These are phyloP conservation scores for Dujonia santamariae DNA, from an alignment of 1,139 yeast species.

Conservation along the genomic window DNA sequence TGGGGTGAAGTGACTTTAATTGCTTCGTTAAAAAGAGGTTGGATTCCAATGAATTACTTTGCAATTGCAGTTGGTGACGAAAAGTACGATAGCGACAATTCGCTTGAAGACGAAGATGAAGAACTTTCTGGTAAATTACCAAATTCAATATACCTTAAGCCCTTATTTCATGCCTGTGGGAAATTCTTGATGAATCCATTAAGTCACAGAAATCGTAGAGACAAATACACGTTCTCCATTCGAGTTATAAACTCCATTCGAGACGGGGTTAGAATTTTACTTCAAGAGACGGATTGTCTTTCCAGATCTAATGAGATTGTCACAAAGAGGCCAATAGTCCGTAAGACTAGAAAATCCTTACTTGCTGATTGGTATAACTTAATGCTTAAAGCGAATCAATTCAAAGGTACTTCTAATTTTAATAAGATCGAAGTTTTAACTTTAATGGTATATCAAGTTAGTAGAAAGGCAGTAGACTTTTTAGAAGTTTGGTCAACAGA, in stretches of 20 bases:
- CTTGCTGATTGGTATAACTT: constrained; percentile 90
- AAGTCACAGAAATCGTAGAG: constrained; percentile 41
- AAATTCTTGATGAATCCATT: constrained; percentile 71
- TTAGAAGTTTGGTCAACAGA: constrained; percentile 75
- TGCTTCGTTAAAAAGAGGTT: constrained; percentile 74
- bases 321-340: constrained; percentile 61
- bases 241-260: constrained; percentile 50
- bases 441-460: constrained; percentile 68
- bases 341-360: constrained; percentile 73
- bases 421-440: constrained; percentile 70
- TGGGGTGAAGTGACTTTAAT: constrained; percentile 95
- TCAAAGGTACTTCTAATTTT: constrained; percentile 65
- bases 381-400: constrained; percentile 83
- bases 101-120: constrained; percentile 15
- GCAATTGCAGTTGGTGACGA: constrained; percentile 52
- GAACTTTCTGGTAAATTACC: constrained; percentile 27
- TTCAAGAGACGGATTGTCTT: constrained; percentile 79
- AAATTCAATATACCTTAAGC: constrained; percentile 49
- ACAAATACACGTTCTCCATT: constrained; percentile 45
- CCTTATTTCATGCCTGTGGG: constrained; percentile 71
- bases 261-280: constrained; percentile 76
- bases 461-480: constrained; percentile 69
- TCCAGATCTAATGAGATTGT: constrained; percentile 82
- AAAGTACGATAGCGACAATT: constrained; percentile 15
- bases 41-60: constrained; percentile 96